Conservation (phyloP, 2,329 filamentous ascomycete species). For the Hypoxylon sp. region DNA sequence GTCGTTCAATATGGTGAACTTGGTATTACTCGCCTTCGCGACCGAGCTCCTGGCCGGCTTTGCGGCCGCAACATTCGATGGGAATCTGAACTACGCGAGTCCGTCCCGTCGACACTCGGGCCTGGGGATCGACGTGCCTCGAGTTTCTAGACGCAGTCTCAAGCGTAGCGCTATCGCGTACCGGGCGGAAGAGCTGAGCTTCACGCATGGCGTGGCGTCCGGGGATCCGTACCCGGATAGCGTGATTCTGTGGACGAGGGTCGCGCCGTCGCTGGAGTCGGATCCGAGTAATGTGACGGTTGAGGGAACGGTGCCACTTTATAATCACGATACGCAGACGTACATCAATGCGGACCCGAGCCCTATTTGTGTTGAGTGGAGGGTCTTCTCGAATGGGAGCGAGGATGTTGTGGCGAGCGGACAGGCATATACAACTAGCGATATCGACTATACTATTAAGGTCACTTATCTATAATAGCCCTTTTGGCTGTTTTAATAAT, state of each 20-base stretch:
- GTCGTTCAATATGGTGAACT: slow-evolving; percentile 17
- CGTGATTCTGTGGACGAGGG: slow-evolving; percentile 69
- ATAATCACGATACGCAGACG: slow-evolving; percentile 63
- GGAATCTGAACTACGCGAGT: slow-evolving; percentile 77
- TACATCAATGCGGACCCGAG: slow-evolving; percentile 60
- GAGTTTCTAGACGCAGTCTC: slow-evolving; percentile 69
- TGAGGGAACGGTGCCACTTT: slow-evolving; percentile 60
- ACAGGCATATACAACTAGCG: slow-evolving; percentile 76
- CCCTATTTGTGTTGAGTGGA: slow-evolving; percentile 78
- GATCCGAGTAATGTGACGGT: slow-evolving; percentile 63
- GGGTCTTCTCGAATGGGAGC: slow-evolving; percentile 65
- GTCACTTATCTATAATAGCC: slow-evolving; percentile 55
- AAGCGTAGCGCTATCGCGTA: slow-evolving; percentile 60
- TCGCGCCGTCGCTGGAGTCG: slow-evolving; percentile 62
- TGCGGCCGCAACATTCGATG: slow-evolving; percentile 47
- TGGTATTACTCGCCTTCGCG: slow-evolving; percentile 27
- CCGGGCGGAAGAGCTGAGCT: slow-evolving; percentile 66
- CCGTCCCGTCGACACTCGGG: slow-evolving; percentile 75
- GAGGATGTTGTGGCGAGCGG: slow-evolving; percentile 68
- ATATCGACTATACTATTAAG: slow-evolving; percentile 83
- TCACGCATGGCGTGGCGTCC: slow-evolving; percentile 73
- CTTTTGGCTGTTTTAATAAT: not conserved
- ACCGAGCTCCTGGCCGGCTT: slow-evolving; percentile 19
- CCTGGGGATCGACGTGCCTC: slow-evolving; percentile 75
- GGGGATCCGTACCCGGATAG: slow-evolving; percentile 68